Percentiles rank a stretch among this genome's conserved stretches.
Evolutionary conservation across 495 filamentous ascomycete genomes (phyloP).

Genomic region (Aspergillus coremiiformis): DNA sequence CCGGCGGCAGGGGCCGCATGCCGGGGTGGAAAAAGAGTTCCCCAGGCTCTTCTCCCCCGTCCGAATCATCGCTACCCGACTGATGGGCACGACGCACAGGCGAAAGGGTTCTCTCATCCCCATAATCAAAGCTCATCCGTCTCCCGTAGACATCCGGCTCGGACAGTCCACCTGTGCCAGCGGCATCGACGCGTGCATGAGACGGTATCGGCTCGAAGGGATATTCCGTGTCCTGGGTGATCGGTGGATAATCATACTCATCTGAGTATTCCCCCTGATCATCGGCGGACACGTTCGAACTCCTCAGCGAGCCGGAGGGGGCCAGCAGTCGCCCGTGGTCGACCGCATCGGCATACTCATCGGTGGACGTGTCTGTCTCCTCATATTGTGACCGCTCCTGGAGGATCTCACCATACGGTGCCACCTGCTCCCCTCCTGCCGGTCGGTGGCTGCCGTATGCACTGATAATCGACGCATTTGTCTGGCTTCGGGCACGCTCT

Average conservation of each 20-base stretch:
- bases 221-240: conserved; percentile 47
- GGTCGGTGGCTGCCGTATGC: conserved; percentile 35
- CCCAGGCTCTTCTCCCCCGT: conserved; percentile 57
- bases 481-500: conserved; percentile 50
- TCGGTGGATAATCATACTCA: conserved; percentile 37
- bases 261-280: conserved; percentile 29
- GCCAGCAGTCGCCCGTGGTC: conserved; percentile 15
- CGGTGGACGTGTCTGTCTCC: conserved; percentile 33
- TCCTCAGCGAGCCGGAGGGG: conserved; percentile 28
- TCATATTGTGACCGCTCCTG: conserved; percentile 67
- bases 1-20: conserved; percentile 73
- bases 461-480: conserved; percentile 33
- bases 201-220: conserved; percentile 51
- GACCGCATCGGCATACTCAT: conserved; percentile 5
- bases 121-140: conserved; percentile 87
- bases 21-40: conserved; percentile 95
- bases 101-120: conserved; percentile 59
- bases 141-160: conserved; percentile 57
- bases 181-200: conserved; percentile 64
- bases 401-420: conserved; percentile 67
- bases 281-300: conserved; percentile 31
- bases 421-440: conserved; percentile 53
- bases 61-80: conserved; percentile 46
- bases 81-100: conserved; percentile 45
- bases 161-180: conserved; percentile 76